These are phyloP conservation scores for Diospyros lotus DNA, from an alignment of 148 eudicot genomes.

Conservation along the genomic window DNA sequence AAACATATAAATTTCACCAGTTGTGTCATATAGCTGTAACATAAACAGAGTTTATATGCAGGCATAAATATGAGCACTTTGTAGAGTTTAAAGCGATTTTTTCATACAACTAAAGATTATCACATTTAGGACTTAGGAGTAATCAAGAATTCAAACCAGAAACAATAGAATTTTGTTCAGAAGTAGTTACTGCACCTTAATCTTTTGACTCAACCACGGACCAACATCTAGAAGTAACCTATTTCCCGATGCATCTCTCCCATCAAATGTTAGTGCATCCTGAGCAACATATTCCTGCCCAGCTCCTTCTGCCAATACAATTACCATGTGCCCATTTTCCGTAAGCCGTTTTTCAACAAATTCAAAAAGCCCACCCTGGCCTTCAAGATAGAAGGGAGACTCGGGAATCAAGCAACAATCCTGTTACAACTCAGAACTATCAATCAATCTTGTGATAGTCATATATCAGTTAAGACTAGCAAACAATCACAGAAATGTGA, in stretches of 20 bases:
- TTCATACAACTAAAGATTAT: no score
- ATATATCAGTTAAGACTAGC: conserved; percentile 5
- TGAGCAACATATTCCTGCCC: conserved; percentile 54
- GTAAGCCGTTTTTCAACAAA: conserved; percentile 48
- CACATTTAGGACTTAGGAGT: no score
- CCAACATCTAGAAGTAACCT: conserved; percentile 52
- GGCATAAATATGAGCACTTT: no score
- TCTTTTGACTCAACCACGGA: conserved; percentile 48
- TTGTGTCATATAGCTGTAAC: no score
- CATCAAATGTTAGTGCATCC: conserved; percentile 28
- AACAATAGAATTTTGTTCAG: neutral
- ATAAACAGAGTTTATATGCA: no score
- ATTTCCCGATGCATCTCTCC: conserved; percentile 60
- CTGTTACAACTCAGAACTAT: conserved; percentile 31
- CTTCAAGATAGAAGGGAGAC: conserved; percentile 58
- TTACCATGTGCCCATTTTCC: conserved; percentile 52
- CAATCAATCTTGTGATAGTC: conserved; percentile 7
- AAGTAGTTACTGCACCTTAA: conserved; percentile 31
- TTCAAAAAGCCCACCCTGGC: conserved; percentile 56
- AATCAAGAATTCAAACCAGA: neutral
- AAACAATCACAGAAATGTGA: neutral
- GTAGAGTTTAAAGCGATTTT: no score
- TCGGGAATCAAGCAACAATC: conserved; percentile 71
- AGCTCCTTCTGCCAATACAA: conserved; percentile 64
- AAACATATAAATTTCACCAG: no score